Evolutionary conservation across 495 filamentous ascomycete species (phyloP).

Genomic region (Paragyromitra xinjiangensis): DNA sequence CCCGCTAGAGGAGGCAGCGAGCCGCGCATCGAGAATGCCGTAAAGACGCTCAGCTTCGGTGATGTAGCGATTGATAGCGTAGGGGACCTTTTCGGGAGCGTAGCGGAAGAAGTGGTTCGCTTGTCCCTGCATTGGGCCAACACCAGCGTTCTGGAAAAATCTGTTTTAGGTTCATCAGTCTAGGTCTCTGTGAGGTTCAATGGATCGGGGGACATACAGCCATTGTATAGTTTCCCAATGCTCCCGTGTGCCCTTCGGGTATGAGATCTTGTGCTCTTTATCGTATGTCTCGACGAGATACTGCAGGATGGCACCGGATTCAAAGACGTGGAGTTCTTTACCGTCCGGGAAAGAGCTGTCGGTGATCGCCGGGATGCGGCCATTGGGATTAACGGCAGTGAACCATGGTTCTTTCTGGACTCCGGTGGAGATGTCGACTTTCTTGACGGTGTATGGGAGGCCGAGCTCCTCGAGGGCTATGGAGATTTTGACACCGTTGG

Average conservation of each 20-base stretch:
- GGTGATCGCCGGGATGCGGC: conserved; percentile 90
- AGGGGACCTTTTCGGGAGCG: conserved; percentile 85
- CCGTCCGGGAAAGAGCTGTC: conserved; percentile 77
- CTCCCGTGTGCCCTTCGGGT: conserved; percentile 76
- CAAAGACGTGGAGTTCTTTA: conserved; percentile 77
- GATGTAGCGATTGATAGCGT: conserved; percentile 82
- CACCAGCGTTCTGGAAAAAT: conserved; percentile 75
- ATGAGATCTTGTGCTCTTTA: conserved; percentile 82
- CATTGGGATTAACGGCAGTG: conserved; percentile 91
- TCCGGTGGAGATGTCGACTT: conserved; percentile 75
- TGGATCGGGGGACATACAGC: conserved; percentile 62
- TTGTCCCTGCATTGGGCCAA: conserved; percentile 94
- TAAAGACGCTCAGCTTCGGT: conserved; percentile 85
- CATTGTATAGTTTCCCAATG: conserved; percentile 82
- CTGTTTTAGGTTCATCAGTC: conserved; percentile 37
- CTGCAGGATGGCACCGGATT: conserved; percentile 84
- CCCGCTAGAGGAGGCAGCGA: conserved; percentile 63
- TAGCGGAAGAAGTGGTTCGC: conserved; percentile 90
- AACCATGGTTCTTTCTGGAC: conserved; percentile 88
- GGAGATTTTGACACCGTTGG: conserved; percentile 82
- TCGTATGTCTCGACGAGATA: conserved; percentile 87
- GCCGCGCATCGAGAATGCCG: conserved; percentile 76
- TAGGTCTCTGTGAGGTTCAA: background rate
- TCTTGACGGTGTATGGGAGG: conserved; percentile 69
- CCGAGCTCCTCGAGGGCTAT: conserved; percentile 90